Evolutionary conservation across 1,139 yeast species (phyloP), one percentile per base, ranked within the genome.

Genomic region (Blastobotrys persicus): DNA sequence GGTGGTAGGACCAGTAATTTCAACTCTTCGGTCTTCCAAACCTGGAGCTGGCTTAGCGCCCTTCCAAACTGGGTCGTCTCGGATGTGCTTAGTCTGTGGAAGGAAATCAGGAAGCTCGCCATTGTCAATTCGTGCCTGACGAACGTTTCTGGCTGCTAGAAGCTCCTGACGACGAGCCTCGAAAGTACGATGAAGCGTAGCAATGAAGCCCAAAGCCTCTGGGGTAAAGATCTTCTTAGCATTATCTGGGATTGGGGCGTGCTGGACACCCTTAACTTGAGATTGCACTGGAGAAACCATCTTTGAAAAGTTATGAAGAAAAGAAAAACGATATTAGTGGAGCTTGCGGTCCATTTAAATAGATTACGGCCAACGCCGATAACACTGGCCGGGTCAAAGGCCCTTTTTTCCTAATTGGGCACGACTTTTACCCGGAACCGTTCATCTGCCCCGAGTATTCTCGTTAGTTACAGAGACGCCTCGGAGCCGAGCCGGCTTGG

Each of bases 21-120:
- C 70, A 40, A 68, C 66, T 53, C 70, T 62, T 37, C 64, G 78
- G 73, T 85, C 94, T 58, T 77, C 80, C 56, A 85, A 76, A 41
- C 92, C 91, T 23, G 82, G 85, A 41, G 87, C 89, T 55, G 85
- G 80, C 41, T 83, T 73, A 38, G 92, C 88, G 38, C 92, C 92
- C 56, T 81, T 82, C 94, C 94, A 85, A 46, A 83, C 75, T 34
- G 83, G 76, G 66, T 85, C 88, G 40, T 84, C 80, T 67, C 94
- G 78, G 63, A 85, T 82, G 65, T 77, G 70, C 56, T 73, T 72
- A 34, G 94, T 85, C 66, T 83, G 88, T 19, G 88, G 86, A 52
- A 84, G 71, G 69, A 85, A 85, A 62, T 81, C 82, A 41, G 92
- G 92, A 58, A 83, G 72, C 57, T 74, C 74, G 44, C 94, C 94